Evolutionary conservation across 495 filamentous ascomycete species (phyloP), one percentile per base, ranked within the genome.

Genomic region (Aspergillus ostianus): DNA sequence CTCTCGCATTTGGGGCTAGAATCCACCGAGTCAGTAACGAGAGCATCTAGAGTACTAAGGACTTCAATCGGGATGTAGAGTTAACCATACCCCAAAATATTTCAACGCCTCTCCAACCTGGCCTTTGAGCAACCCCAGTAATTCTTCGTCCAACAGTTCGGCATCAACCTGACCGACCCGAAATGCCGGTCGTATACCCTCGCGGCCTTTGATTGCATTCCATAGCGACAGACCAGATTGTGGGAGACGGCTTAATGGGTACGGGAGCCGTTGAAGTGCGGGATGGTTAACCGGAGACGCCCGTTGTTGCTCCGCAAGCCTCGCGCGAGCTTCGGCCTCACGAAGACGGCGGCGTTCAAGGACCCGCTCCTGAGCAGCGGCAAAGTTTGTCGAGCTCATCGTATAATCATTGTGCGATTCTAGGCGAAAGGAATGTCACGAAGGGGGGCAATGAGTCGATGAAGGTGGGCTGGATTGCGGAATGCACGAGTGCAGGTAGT

Each of bases 161-260:
- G 94, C 93, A 72, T 99, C 94, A 26, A 99, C 90, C 78, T 99
- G 94, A 7, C 93, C 92, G 12, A 99, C 95, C 46, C 94, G 86
- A 70, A 96, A 97, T 10, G 90, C 89, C 8, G 94, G 95, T 19
- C 83, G 77, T 20, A 88, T 93, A 23, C 90, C 90, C 60, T 91
- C 89, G 53, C 88, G 82, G n/a, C 85, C 87, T 29, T 81, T 85
- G 57, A 96, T 79, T 6, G 77, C 67, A 64, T 90, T 85, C 87
- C 90, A 96, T 64, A 85, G 68, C 46, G 76, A 77, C 51, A 87
- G 63, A 0, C 84, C 80, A 6, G 83, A 81, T 49, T 73, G 63
- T 23, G 85, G 82, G 20, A 93, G 54, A 46, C 77, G 75, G 45
- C 82, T 80, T 51, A 92, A 73, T 15, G 88, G 89, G 62, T 76